Evolutionary conservation across 1,284 basidiomycete genomes (phyloP).

Genomic region (Tranzscheliella williamsii): DNA sequence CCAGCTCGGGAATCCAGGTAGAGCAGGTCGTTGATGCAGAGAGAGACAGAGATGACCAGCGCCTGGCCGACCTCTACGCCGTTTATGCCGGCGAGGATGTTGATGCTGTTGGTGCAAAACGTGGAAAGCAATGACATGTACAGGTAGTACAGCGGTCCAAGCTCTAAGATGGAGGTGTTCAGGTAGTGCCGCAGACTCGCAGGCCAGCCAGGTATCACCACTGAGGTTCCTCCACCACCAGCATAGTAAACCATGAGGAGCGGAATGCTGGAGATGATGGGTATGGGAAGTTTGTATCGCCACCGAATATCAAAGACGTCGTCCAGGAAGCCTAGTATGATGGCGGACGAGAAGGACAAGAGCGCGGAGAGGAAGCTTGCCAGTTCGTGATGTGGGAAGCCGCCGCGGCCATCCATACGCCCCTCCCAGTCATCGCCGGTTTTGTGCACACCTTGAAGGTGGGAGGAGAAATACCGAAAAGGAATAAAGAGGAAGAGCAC

Average conservation of each 20-base stretch:
- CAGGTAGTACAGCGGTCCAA: slow-evolving; percentile 94
- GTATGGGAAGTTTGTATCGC: slow-evolving; percentile 96
- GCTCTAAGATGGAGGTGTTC: slow-evolving; percentile 77
- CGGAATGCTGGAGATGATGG: slow-evolving; percentile 87
- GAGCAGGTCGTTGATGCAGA: slow-evolving; percentile 87
- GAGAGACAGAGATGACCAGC: slow-evolving; percentile 84
- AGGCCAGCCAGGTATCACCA: slow-evolving; percentile 78
- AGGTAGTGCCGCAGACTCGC: slow-evolving; percentile 47
- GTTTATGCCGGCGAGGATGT: slow-evolving; percentile 97
- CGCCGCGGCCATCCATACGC: slow-evolving; percentile 60
- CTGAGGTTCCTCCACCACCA: slow-evolving; percentile 85
- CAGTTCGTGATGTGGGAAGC: slow-evolving; percentile 88
- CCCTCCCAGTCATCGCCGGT: slow-evolving; percentile 39
- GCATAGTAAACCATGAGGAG: slow-evolving; percentile 95
- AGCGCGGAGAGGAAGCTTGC: slow-evolving; percentile 90
- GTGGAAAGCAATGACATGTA: slow-evolving; percentile 96
- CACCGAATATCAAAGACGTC: slow-evolving; percentile 98
- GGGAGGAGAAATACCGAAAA: slow-evolving; percentile 52
- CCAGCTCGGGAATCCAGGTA: slow-evolving; percentile 65
- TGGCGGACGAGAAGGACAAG: slow-evolving; percentile 85
- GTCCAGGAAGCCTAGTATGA: slow-evolving; percentile 91
- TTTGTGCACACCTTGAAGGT: slow-evolving; percentile 7
- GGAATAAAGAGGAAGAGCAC: slow-evolving; percentile 65
- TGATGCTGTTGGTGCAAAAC: slow-evolving; percentile 97
- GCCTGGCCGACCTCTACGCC: slow-evolving; percentile 90